Conservation (phyloP, 169 alveolate genomes). For the Eimeria maxima region DNA sequence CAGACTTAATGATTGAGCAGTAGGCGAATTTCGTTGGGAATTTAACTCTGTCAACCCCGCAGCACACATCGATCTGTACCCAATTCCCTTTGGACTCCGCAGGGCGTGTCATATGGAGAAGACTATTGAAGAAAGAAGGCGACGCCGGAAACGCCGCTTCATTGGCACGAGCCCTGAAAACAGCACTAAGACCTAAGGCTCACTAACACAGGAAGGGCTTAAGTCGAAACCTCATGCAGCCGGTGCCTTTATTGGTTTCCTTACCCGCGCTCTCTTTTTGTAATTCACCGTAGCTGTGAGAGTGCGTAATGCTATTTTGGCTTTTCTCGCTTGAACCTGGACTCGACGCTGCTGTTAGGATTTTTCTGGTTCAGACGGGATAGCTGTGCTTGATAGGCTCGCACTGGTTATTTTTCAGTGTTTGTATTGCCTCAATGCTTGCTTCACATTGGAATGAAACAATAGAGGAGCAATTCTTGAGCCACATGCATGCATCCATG, state of each 20-base stretch:
- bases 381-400: neutral
- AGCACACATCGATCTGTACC: neutral
- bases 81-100: neutral
- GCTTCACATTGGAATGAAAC: too few species aligned
- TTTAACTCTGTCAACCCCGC: neutral
- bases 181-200: neutral
- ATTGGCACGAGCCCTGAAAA: neutral
- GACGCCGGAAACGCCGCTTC: slow-evolving; percentile 62
- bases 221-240: neutral
- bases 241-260: neutral
- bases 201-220: neutral
- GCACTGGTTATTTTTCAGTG: neutral
- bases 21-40: neutral
- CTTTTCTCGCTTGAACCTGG: neutral
- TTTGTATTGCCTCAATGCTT: neutral
- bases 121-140: slow-evolving; percentile 50
- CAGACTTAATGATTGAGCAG: neutral
- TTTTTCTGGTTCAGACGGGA: neutral
- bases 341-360: neutral
- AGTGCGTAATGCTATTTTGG: neutral
- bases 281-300: neutral
- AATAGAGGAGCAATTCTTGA: neutral
- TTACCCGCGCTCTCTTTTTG: neutral
- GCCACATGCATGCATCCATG: neutral
- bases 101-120: slow-evolving; percentile 69